Base-by-base conservation (phyloP, 1,284 basidiomycete genomes). In the Trichosporon ovoides region DNA sequence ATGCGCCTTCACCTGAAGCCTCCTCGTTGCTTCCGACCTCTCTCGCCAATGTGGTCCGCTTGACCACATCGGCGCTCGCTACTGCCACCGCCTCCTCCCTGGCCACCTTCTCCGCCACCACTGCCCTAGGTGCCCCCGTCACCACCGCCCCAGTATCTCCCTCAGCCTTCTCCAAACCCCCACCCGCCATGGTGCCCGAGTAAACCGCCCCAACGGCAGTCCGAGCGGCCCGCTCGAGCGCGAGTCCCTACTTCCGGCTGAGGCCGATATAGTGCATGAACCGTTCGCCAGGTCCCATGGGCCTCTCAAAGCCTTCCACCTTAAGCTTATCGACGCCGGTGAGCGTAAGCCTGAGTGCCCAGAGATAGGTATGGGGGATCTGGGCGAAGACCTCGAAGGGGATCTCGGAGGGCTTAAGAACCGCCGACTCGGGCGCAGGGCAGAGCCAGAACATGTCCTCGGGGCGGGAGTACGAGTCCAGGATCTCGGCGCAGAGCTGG, bases 361-460 rank as follows among this genome's bases (percentile, higher is more conserved):
- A 48, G 24, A 48, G 43, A 14, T 48, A 48, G 14, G 43, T 48
- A 22, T 48, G 43, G 14, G 43, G 43, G 24, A 48, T 48, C 28
- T 48, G 43, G 14, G 22, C 43, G 43, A 48, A 48, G 24, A 48
- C 43, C 43, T 48, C 43, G 43, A 48, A 48, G 3, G 43, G 43
- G 11, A 48, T 48, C 28, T 48, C 43, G 22, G 43, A 48, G 2
- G 43, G 43, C 43, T 48, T 48, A 22, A 48, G 43, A 1, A 48
- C 24, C 22, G 43, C 43, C 7, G 43, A 48, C 43, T 48, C 43
- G 43, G 43, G 43, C 5, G 43, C 43, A 13, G 43, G 43, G 43
- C 43, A 48, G 43, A 48, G 43, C 43, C 43, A 48, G 43, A 48
- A 48, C 43, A 48, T 48, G 43, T 48, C 43, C 24, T 48, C 43